Conservation (phyloP, 2,329 filamentous ascomycete species). For the Alternaria arbusti region DNA sequence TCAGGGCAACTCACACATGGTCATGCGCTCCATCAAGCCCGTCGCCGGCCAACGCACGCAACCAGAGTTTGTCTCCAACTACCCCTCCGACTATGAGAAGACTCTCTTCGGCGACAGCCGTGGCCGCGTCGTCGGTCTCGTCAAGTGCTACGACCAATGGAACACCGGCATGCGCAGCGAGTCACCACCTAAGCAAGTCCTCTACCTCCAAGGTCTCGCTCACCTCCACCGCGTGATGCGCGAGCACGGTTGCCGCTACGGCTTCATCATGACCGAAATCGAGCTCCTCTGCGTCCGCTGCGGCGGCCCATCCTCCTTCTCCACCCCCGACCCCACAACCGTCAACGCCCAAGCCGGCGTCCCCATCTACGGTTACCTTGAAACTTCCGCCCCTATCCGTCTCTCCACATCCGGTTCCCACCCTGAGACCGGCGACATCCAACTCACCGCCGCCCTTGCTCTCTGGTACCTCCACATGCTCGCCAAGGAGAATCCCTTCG, state of each 20-base stretch:
- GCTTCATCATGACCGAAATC: slow-evolving; percentile 95
- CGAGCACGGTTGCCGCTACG: slow-evolving; percentile 90
- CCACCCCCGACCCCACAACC: slow-evolving; percentile 43
- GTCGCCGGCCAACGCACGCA: slow-evolving; percentile 59
- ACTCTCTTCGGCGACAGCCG: slow-evolving; percentile 55
- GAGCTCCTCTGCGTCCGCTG: slow-evolving; percentile 90
- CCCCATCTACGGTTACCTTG: slow-evolving; percentile 88
- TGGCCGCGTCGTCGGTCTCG: slow-evolving; percentile 78
- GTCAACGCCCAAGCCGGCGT: slow-evolving; percentile 57
- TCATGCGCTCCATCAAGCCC: slow-evolving; percentile 52
- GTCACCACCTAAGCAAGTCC: slow-evolving; percentile 81
- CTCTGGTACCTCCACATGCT: slow-evolving; percentile 81
- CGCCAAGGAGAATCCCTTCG: slow-evolving; percentile 65
- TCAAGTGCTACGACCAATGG: slow-evolving; percentile 91
- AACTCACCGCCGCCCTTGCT: slow-evolving; percentile 74
- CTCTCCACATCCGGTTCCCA: slow-evolving; percentile 53
- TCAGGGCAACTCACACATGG: slow-evolving; percentile 68
- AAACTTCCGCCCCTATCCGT: slow-evolving; percentile 68
- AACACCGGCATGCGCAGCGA: slow-evolving; percentile 93
- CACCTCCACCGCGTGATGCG: slow-evolving; percentile 92
- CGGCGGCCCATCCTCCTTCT: slow-evolving; percentile 57
- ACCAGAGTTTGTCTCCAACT: slow-evolving; percentile 70
- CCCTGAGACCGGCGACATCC: slow-evolving; percentile 50
- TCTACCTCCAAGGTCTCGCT: slow-evolving; percentile 85
- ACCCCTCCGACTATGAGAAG: slow-evolving; percentile 60